phyloP scores from a whole-genome alignment of 306 rosid genomes.

The Cucurbita pepo region DNA sequence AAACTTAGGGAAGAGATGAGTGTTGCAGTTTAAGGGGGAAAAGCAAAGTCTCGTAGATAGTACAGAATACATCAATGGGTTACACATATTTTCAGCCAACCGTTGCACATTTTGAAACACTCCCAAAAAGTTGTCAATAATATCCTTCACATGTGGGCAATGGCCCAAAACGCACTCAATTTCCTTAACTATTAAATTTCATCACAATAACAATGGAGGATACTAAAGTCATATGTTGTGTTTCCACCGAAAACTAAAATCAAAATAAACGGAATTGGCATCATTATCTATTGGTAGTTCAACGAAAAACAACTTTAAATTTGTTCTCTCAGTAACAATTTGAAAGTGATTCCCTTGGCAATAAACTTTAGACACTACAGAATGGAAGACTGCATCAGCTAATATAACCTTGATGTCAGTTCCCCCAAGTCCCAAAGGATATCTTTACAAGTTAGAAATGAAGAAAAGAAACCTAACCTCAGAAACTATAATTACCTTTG shows the following conservation, averaged over 20 bases:
- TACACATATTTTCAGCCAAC: background rate
- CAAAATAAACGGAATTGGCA: background rate
- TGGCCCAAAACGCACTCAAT: background rate
- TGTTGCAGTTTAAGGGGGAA: too few species aligned
- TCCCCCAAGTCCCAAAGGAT: background rate
- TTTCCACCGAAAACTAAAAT: background rate
- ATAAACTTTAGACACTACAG: background rate
- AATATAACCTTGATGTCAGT: background rate
- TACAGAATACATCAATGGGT: background rate
- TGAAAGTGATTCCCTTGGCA: background rate
- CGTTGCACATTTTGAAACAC: background rate
- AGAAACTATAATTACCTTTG: conserved; percentile 1
- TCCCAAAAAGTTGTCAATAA: background rate
- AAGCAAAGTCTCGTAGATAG: background rate
- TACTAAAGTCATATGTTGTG: background rate
- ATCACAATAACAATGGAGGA: background rate
- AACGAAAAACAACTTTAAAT: background rate
- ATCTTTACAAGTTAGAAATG: conserved; percentile 14
- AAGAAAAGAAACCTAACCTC: background rate
- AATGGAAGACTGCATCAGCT: background rate
- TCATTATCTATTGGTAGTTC: background rate
- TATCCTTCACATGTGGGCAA: background rate
- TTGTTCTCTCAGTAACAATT: background rate
- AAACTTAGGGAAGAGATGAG: background rate
- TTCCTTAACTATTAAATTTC: background rate